Conservation (phyloP, 257 asterid species). For the Capsicum chinense region DNA sequence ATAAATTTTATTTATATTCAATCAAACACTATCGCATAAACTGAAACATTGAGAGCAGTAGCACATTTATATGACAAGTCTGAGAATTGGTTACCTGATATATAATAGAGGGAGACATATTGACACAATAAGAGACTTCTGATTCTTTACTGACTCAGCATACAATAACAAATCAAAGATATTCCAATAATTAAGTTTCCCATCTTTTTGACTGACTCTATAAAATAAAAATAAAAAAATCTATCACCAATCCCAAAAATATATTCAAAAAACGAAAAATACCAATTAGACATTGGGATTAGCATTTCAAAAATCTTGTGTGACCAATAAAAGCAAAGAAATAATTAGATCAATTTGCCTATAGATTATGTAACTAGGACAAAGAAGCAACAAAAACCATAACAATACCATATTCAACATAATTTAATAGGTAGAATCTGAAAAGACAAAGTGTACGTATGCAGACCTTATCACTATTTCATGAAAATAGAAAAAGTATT, state of each 20-base stretch:
- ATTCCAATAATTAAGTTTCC: slow-evolving; percentile 39
- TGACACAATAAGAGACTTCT: slow-evolving; percentile 46
- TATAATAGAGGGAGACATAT: slow-evolving; percentile 49
- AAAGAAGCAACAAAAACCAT: no score
- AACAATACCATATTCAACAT: no score
- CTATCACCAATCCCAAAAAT: slow-evolving; percentile 50
- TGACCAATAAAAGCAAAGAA: no score
- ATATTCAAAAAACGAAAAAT: slow-evolving; percentile 15
- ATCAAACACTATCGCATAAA: not conserved
- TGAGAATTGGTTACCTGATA: slow-evolving; percentile 51
- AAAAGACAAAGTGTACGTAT: no score
- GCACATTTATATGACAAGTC: slow-evolving; percentile 22
- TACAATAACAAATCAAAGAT: slow-evolving; percentile 48
- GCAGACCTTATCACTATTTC: no score
- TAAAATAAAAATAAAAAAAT: not conserved
- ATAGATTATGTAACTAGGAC: no score
- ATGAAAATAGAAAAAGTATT: no score
- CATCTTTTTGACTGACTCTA: slow-evolving; percentile 36
- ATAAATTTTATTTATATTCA: not conserved
- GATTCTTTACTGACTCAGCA: slow-evolving; percentile 41
- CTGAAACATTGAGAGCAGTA: not conserved
- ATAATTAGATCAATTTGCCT: no score
- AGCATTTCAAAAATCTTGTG: no score
- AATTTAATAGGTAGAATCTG: no score
- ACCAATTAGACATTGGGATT: not conserved